Base-by-base conservation (phyloP, 2,329 filamentous ascomycete genomes). In the Hansfordia pulvinata region DNA sequence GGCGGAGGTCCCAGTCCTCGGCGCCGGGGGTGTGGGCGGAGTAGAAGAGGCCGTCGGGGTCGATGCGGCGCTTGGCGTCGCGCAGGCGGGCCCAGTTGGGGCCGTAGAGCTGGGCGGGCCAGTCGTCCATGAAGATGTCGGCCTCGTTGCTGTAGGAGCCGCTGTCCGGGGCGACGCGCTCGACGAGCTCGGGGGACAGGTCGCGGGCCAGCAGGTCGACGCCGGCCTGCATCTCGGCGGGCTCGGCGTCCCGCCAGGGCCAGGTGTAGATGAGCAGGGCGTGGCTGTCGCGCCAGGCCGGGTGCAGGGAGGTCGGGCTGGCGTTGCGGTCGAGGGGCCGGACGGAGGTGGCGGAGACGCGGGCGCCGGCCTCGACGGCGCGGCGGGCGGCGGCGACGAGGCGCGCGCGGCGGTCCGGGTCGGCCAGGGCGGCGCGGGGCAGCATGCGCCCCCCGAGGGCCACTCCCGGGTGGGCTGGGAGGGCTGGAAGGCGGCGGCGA, bases 61-160 rank as follows among this genome's bases (percentile, higher is more conserved):
- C 62, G 35, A 53, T 60, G 25, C 44, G 50, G 8, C 47, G 34
- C 47, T 65, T 65, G 15, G 64, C 42, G 0, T 14, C 24, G 10
- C 44, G 14, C 23, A 58, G 31, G 4, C 35, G 29, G 1, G 30
- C 26, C 27, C 57, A 57, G 24, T 55, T 54, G 1, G 20, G 31
- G 5, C 54, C 55, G 33, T 43, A 58, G 31, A 54, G 56, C 1
- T 29, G 32, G 10, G 44, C 30, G 34, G 52, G 39, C 37, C 42
- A 57, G 20, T 49, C 29, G 1, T 36, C 39, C 17, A 53, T 39
- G 11, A 41, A 36, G 16, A 52, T 53, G 35, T 58, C 49, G 1
- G 49, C 54, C 42, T 64, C 57, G 30, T 58, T 60, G 41, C 51
- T 36, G 30, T 57, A 55, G 9, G 42, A 28, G 5, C 50, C 50